Evolutionary conservation across 2,329 filamentous ascomycete genomes (phyloP).

Genomic region (Diaporthe humulicola): DNA sequence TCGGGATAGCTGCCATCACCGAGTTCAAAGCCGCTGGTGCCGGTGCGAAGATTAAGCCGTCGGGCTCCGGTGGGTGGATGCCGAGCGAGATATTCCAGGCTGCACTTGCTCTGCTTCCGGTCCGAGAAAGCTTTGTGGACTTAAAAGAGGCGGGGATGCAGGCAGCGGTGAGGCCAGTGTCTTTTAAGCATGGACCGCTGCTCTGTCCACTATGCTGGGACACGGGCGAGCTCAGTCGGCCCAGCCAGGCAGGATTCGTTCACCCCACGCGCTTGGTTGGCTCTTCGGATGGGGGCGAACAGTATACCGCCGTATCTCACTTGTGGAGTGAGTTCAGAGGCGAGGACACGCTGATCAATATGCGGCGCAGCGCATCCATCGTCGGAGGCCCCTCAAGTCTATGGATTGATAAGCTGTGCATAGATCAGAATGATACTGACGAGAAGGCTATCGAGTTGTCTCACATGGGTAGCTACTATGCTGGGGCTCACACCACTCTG

Average conservation of each 20-base stretch:
- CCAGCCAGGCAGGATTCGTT: neutral
- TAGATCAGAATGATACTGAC: neutral
- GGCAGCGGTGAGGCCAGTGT: neutral
- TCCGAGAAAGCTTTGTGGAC: neutral
- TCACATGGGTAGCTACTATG: conserved; percentile 10
- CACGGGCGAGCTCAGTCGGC: neutral
- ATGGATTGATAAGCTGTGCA: conserved; percentile 11
- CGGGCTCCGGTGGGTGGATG: neutral
- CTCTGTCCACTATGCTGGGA: conserved; percentile 7
- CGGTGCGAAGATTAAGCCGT: neutral
- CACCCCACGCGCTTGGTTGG: conserved; percentile 2
- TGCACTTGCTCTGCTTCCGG: neutral
- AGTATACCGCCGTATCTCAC: neutral
- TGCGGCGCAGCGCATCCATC: neutral
- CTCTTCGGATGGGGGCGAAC: neutral
- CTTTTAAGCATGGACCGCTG: neutral
- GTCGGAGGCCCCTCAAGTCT: neutral
- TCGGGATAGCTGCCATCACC: neutral
- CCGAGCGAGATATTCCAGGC: neutral
- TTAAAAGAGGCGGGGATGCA: neutral
- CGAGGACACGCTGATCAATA: neutral
- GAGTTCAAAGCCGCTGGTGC: neutral
- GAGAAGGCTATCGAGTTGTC: neutral
- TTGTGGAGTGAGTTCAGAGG: neutral
- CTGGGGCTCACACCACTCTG: neutral